A percentile compares a stretch with the other conserved stretches of the same genome.
Evolutionary conservation across 495 filamentous ascomycete species (phyloP).

Genomic region (Lasiosphaeria miniovina): DNA sequence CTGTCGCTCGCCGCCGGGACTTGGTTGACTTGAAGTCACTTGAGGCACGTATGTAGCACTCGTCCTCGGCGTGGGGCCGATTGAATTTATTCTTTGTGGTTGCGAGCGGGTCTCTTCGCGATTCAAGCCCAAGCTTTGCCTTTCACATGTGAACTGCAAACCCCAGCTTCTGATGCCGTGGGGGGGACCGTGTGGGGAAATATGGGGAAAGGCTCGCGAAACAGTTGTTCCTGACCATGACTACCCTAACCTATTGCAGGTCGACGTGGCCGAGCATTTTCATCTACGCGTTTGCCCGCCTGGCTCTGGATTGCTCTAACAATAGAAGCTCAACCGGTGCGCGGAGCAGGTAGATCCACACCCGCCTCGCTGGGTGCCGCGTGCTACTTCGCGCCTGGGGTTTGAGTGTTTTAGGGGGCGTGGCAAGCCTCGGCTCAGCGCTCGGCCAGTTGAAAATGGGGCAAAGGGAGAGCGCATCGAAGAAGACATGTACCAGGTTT

Average conservation of each 20-base stretch:
- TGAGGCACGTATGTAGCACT: background rate
- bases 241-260: background rate
- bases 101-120: background rate
- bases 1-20: background rate
- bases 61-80: background rate
- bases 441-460: background rate
- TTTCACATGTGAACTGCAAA: constrained; percentile 10
- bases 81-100: background rate
- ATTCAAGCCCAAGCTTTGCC: background rate
- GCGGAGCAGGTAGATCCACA: too few relatives aligned
- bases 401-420: constrained; percentile 15
- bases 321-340: too few relatives aligned
- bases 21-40: background rate
- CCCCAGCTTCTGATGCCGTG: background rate
- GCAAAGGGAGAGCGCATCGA: background rate
- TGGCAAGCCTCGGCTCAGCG: constrained; percentile 27
- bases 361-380: too few relatives aligned
- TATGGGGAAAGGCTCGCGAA: constrained; percentile 2
- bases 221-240: background rate
- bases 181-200: constrained; percentile 20
- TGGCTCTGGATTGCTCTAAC: too few relatives aligned
- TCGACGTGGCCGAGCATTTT: background rate
- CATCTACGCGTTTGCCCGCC: background rate
- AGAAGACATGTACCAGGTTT: background rate
- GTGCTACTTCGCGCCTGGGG: background rate